Percentiles rank a stretch among this genome's conserved stretches.
phyloP scores from a whole-genome alignment of 2,329 filamentous ascomycete species.

The Ophiobolus disseminans region DNA sequence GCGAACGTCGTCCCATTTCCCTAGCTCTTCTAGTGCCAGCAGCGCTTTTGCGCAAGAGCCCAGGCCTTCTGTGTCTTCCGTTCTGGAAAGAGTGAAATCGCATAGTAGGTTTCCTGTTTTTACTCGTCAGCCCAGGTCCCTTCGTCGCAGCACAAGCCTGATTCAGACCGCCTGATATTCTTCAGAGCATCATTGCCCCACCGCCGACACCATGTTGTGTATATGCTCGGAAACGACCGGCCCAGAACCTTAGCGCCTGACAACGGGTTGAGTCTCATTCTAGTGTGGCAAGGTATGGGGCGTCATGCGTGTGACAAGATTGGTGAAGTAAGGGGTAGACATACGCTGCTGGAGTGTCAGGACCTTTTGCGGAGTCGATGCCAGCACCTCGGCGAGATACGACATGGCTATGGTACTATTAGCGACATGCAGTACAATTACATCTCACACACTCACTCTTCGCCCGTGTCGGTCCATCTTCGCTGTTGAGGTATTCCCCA shows the following conservation, averaged over 20 bases:
- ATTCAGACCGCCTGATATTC: too few species aligned
- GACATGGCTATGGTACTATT: constrained; percentile 49
- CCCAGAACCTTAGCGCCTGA: too few species aligned
- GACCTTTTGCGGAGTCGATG: constrained; percentile 60
- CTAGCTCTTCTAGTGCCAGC: constrained; percentile 64
- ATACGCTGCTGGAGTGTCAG: constrained; percentile 66
- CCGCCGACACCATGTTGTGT: too few species aligned
- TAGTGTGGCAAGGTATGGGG: too few species aligned
- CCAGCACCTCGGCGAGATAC: constrained; percentile 60
- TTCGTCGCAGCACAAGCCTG: too few species aligned
- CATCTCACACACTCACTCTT: constrained; percentile 56
- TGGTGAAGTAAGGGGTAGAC: constrained; percentile 15
- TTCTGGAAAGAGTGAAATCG: constrained; percentile 69
- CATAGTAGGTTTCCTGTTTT: constrained; percentile 61
- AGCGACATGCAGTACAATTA: constrained; percentile 27
- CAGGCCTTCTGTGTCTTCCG: constrained; percentile 61
- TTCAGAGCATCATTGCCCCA: too few species aligned
- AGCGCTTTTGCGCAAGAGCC: constrained; percentile 66
- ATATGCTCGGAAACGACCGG: too few species aligned
- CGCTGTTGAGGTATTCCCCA: constrained; percentile 71
- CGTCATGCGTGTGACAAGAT: neutral
- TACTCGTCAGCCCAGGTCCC: neutral
- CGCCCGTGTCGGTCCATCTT: constrained; percentile 65
- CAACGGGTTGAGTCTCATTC: too few species aligned
- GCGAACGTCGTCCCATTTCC: constrained; percentile 66